Evolutionary conservation across 305 asterid species (phyloP).

Genomic region (Fraxinus velutina): DNA sequence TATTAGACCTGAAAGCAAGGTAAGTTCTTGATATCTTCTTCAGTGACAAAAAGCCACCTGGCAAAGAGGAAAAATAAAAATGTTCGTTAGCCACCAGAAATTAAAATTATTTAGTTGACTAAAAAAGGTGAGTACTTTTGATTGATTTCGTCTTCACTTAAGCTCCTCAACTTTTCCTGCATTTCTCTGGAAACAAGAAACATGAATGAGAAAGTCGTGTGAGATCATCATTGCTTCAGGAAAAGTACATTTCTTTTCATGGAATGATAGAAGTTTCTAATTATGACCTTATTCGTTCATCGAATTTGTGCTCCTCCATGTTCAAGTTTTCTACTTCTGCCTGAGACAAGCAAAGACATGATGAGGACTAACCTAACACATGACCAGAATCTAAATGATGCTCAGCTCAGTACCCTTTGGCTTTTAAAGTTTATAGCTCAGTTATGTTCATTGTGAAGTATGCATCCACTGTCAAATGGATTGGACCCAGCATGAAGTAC

Average conservation of each 20-base stretch:
- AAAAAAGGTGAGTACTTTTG: conserved; percentile 39
- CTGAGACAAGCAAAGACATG: conserved; percentile 44
- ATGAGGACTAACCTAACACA: conserved; percentile 11
- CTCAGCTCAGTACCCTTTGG: background rate
- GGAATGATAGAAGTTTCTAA: conserved; percentile 10
- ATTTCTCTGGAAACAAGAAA: conserved; percentile 48
- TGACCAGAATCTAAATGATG: background rate
- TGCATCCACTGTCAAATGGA: background rate
- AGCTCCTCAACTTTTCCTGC: conserved; percentile 55
- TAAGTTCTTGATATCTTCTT: conserved; percentile 75
- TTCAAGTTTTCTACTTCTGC: conserved; percentile 67
- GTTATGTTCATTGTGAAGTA: background rate
- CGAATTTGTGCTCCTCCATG: conserved; percentile 63
- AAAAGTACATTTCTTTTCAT: background rate
- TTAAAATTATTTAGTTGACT: conserved; percentile 4
- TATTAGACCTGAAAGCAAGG: conserved; percentile 79
- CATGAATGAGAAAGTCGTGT: conserved; percentile 8
- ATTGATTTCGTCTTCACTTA: conserved; percentile 65
- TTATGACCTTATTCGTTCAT: conserved; percentile 66
- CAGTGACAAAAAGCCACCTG: conserved; percentile 87
- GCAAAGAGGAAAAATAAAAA: conserved; percentile 2
- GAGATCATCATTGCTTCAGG: background rate
- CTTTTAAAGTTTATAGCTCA: background rate
- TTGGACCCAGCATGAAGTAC: background rate
- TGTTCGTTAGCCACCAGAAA: background rate